These are phyloP conservation scores for Xylariaceae sp. DNA, from an alignment of 2,329 filamentous ascomycete species.

Conservation along the genomic window DNA sequence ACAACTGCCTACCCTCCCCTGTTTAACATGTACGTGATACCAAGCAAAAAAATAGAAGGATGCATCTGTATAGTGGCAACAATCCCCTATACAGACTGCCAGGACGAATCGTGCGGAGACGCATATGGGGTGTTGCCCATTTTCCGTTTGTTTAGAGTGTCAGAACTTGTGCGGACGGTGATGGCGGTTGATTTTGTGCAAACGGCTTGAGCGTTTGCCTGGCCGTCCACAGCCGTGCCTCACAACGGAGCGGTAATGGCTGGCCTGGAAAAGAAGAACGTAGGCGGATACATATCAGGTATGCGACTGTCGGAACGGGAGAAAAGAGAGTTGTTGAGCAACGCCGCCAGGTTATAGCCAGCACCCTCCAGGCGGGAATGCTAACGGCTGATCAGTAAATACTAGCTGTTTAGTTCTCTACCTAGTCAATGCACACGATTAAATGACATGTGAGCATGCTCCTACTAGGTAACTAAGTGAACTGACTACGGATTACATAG, in stretches of 20 bases:
- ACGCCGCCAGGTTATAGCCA: slow-evolving; percentile 2
- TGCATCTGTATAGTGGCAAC: slow-evolving; percentile 8
- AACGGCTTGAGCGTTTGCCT: slow-evolving; percentile 5
- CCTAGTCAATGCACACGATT: background rate
- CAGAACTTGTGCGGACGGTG: slow-evolving; percentile 6
- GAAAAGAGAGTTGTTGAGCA: background rate
- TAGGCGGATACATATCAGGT: slow-evolving; percentile 5
- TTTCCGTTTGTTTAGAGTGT: slow-evolving; percentile 19
- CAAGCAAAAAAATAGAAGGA: slow-evolving; percentile 21
- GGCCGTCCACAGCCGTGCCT: background rate
- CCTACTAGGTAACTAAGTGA: background rate
- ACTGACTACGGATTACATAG: background rate
- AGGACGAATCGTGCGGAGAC: slow-evolving; percentile 14
- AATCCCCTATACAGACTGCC: slow-evolving; percentile 8
- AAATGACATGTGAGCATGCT: background rate
- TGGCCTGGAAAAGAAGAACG: slow-evolving; percentile 3
- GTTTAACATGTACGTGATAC: slow-evolving; percentile 25
- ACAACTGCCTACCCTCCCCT: slow-evolving; percentile 14
- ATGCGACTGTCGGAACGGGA: background rate
- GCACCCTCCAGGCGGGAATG: slow-evolving; percentile 2
- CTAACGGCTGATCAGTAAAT: slow-evolving; percentile 8
- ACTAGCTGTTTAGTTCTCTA: background rate
- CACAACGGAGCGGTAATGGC: slow-evolving; percentile 2
- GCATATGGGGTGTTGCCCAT: slow-evolving; percentile 5
- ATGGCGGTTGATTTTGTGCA: slow-evolving; percentile 7